These are phyloP conservation scores for Ilex paraguariensis DNA, from an alignment of 305 asterid species.

Conservation along the genomic window DNA sequence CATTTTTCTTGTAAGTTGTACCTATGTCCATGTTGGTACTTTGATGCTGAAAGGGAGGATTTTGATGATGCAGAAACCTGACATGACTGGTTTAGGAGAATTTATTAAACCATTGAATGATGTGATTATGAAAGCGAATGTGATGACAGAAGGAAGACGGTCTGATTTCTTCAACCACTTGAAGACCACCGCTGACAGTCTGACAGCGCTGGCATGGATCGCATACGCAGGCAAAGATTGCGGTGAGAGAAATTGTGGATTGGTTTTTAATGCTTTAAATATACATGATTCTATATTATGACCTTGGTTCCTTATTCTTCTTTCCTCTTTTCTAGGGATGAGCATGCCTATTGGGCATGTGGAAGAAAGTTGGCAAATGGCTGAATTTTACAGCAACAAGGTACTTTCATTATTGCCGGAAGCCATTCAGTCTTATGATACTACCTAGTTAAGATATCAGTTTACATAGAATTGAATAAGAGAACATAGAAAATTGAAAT, in stretches of 20 bases:
- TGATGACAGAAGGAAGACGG: constrained; percentile 81
- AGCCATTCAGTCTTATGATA: neutral
- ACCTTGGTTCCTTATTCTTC: constrained; percentile 9
- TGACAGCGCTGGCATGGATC: constrained; percentile 86
- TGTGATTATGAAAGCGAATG: constrained; percentile 56
- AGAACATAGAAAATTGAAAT: too few species aligned
- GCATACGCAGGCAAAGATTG: constrained; percentile 93
- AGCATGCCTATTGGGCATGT: constrained; percentile 97
- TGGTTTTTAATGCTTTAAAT: neutral
- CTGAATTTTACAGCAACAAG: constrained; percentile 95
- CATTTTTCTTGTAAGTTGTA: too few species aligned
- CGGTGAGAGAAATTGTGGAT: constrained; percentile 39
- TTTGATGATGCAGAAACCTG: constrained; percentile 72
- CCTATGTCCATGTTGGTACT: too few species aligned
- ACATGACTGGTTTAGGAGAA: constrained; percentile 60
- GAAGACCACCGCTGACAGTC: constrained; percentile 88
- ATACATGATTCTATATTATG: neutral
- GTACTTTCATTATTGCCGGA: constrained; percentile 24
- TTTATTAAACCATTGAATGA: constrained; percentile 87
- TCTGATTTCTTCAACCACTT: constrained; percentile 81
- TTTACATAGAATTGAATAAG: too few species aligned
- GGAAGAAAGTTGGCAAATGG: constrained; percentile 99
- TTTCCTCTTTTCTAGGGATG: constrained; percentile 51
- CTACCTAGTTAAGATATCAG: too few species aligned
- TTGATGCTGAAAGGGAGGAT: neutral